phyloP scores from a whole-genome alignment of 371 early-diverging fungal species.

The Fennellomyces sp. region DNA sequence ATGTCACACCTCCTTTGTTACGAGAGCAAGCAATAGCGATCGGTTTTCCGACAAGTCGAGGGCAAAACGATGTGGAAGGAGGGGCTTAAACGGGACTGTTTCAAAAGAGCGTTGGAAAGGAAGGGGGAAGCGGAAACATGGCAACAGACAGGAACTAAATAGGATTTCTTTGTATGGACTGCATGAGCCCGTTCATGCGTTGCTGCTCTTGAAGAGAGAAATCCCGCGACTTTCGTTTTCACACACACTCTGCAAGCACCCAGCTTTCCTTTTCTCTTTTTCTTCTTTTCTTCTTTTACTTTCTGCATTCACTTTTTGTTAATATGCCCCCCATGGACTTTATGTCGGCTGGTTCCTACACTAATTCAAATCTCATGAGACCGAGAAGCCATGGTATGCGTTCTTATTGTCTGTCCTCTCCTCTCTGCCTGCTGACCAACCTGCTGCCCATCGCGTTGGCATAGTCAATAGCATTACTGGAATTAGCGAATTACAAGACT shows the following conservation, averaged over 20 bases:
- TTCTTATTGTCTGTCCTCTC: background rate
- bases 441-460: too few relatives aligned
- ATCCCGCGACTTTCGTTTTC: background rate
- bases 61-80: too few relatives aligned
- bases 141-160: background rate
- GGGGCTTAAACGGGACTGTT: too few relatives aligned
- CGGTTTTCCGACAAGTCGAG: too few relatives aligned
- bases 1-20: too few relatives aligned
- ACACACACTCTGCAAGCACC: background rate
- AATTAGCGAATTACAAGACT: constrained; percentile 6
- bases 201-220: background rate
- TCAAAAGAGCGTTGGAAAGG: too few relatives aligned
- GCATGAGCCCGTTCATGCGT: background rate
- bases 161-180: background rate
- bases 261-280: background rate
- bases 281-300: background rate
- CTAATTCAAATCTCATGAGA: constrained; percentile 4
- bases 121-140: too few relatives aligned
- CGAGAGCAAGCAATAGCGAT: too few relatives aligned
- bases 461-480: background rate
- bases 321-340: background rate
- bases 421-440: too few relatives aligned
- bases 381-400: constrained; percentile 3
- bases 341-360: constrained; percentile 2
- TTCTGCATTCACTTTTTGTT: background rate